Evolutionary conservation across 176 grass and related monocot genomes (phyloP).

Genomic region (Zea luxurians): DNA sequence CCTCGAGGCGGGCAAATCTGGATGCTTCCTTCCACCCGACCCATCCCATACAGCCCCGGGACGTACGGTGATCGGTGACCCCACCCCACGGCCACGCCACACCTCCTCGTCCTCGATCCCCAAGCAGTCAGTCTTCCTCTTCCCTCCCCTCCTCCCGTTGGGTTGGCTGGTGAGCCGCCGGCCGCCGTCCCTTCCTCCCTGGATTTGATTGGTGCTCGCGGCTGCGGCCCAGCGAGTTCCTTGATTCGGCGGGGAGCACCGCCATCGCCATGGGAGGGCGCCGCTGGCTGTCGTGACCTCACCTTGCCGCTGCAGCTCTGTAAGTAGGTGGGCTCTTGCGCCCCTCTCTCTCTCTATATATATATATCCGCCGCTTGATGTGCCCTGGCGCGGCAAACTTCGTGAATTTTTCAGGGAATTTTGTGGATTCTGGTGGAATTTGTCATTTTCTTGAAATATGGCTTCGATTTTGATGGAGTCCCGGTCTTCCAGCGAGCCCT

Average conservation of each 20-base stretch:
- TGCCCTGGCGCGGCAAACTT: not conserved
- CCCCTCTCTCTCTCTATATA: not conserved
- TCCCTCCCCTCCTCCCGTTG: too few relatives aligned
- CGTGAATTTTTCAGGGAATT: not conserved
- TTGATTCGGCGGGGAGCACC: conserved; percentile 7
- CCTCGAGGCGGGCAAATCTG: conserved; percentile 37
- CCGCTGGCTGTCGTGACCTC: not conserved
- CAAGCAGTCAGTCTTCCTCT: too few relatives aligned
- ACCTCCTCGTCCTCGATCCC: conserved; percentile 3
- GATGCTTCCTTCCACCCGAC: conserved; percentile 35
- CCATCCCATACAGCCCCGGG: not conserved
- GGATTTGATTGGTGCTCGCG: too few relatives aligned
- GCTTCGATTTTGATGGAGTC: not conserved
- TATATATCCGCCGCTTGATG: not conserved
- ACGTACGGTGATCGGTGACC: not conserved
- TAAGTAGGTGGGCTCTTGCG: not conserved
- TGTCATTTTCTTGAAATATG: not conserved
- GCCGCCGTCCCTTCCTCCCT: too few relatives aligned
- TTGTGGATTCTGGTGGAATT: not conserved
- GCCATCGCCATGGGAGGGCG: not conserved
- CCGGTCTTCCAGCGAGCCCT: too few relatives aligned
- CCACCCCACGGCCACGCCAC: not conserved
- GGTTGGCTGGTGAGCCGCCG: too few relatives aligned
- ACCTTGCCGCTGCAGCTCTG: not conserved
- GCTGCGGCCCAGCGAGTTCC: not conserved